phyloP scores from a whole-genome alignment of 805 yeast genomes.

The Schizosaccharomyces osmophilus region DNA sequence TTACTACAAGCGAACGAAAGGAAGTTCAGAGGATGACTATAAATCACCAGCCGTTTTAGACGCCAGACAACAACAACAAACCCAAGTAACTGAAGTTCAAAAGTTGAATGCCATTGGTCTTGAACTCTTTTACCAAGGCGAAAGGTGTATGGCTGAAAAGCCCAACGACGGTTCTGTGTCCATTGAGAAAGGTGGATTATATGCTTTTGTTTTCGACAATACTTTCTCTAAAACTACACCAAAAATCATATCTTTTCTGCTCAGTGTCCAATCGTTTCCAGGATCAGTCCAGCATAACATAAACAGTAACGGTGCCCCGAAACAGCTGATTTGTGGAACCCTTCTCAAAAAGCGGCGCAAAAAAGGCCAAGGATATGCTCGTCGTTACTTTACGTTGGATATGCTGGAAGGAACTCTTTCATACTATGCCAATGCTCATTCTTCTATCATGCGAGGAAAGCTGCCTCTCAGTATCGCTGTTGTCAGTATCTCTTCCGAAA shows the following conservation, averaged over 20 bases:
- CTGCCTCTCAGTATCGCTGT: slow-evolving; percentile 68
- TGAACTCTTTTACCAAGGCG: slow-evolving; percentile 27
- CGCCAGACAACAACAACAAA: neutral
- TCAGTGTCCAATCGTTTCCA: slow-evolving; percentile 12
- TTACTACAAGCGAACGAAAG: slow-evolving; percentile 5
- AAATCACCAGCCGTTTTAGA: neutral
- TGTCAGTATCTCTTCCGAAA: slow-evolving; percentile 51
- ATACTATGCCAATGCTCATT: slow-evolving; percentile 48
- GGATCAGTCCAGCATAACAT: neutral
- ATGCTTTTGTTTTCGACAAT: slow-evolving; percentile 79
- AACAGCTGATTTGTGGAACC: slow-evolving; percentile 43
- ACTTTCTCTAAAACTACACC: slow-evolving; percentile 67
- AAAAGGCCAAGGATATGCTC: slow-evolving; percentile 63
- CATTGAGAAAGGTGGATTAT: slow-evolving; percentile 41
- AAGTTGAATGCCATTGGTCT: slow-evolving; percentile 28
- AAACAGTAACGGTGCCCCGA: slow-evolving; percentile 3
- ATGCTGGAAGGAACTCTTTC: slow-evolving; percentile 60
- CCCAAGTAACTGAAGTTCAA: slow-evolving; percentile 5
- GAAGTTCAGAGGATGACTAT: neutral
- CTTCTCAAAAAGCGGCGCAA: slow-evolving; percentile 61
- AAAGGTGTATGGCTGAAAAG: slow-evolving; percentile 35
- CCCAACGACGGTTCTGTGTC: slow-evolving; percentile 35
- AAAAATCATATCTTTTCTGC: slow-evolving; percentile 53
- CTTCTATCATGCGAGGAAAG: slow-evolving; percentile 62
- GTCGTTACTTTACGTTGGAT: slow-evolving; percentile 64